Evolutionary conservation across 768 basidiomycete species (phyloP).

Genomic region (Trametes gibbosa): DNA sequence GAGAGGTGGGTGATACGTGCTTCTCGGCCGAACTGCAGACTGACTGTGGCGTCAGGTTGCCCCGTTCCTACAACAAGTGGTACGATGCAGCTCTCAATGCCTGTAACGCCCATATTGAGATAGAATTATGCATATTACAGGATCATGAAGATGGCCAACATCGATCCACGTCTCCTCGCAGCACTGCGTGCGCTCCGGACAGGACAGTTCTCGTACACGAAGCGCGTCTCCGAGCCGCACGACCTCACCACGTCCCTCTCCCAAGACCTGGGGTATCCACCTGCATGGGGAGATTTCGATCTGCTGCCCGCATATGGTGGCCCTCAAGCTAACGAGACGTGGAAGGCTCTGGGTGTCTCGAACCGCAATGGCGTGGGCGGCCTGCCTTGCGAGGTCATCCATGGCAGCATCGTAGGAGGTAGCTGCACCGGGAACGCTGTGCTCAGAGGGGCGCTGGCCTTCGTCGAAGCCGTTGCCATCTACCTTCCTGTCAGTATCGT

Average conservation of each 20-base stretch:
- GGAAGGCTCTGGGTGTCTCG: conserved; percentile 55
- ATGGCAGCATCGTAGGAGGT: conserved; percentile 51
- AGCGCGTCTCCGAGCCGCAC: conserved; percentile 37
- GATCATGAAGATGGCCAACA: conserved; percentile 68
- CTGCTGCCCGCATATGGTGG: conserved; percentile 65
- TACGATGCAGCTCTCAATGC: conserved; percentile 12
- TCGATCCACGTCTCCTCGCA: conserved; percentile 58
- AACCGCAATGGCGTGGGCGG: conserved; percentile 60
- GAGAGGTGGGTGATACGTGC: conserved; percentile 44
- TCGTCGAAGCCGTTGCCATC: conserved; percentile 59
- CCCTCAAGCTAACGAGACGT: conserved; percentile 43
- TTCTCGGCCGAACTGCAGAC: neutral
- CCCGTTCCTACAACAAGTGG: conserved; percentile 71
- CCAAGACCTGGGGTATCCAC: conserved; percentile 53
- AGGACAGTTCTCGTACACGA: conserved; percentile 59
- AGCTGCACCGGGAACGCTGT: conserved; percentile 61
- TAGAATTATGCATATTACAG: conserved; percentile 24
- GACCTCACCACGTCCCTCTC: conserved; percentile 47
- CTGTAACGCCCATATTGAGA: neutral
- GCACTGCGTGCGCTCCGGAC: conserved; percentile 52
- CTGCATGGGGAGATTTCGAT: conserved; percentile 61
- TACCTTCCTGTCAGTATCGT: conserved; percentile 63
- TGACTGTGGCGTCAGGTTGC: conserved; percentile 41
- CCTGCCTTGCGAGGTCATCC: conserved; percentile 73
- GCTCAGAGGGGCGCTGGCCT: conserved; percentile 54